Evolutionary conservation across 805 yeast genomes (phyloP).

Genomic region (Cyberlindnera suaveolens): DNA sequence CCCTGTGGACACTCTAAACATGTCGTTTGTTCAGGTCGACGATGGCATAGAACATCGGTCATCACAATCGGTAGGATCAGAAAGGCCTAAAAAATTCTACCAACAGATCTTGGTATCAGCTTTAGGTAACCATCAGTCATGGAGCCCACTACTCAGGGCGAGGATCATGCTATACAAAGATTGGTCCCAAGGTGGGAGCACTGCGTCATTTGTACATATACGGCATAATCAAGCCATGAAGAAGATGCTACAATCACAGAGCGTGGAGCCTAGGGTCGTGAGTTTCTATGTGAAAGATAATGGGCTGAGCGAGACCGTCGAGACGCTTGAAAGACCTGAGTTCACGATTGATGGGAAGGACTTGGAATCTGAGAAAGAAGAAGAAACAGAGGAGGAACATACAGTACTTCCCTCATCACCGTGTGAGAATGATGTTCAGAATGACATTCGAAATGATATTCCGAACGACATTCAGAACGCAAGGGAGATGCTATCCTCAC

Average conservation of each 20-base stretch:
- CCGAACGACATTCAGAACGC: slow-evolving; percentile 11
- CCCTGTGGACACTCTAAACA: slow-evolving; percentile 10
- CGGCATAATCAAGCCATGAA: slow-evolving; percentile 15
- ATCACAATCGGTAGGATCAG: background rate
- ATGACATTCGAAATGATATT: background rate
- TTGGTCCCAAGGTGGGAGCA: slow-evolving; percentile 9
- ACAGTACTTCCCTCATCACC: slow-evolving; percentile 10
- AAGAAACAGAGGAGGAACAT: slow-evolving; percentile 1
- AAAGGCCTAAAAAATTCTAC: slow-evolving; percentile 9
- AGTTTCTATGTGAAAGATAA: slow-evolving; percentile 4
- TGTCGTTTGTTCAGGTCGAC: slow-evolving; percentile 20
- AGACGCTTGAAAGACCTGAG: slow-evolving; percentile 1
- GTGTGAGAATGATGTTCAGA: background rate
- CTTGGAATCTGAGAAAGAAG: slow-evolving; percentile 7
- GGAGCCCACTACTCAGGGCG: slow-evolving; percentile 15
- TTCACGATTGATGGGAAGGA: slow-evolving; percentile 15
- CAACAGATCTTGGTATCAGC: slow-evolving; percentile 19
- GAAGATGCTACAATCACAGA: slow-evolving; percentile 6
- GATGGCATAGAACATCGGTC: background rate
- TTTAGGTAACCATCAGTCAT: slow-evolving; percentile 17
- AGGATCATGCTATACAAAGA: slow-evolving; percentile 20
- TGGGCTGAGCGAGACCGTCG: slow-evolving; percentile 6
- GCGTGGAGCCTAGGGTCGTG: slow-evolving; percentile 7
- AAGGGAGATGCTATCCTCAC: slow-evolving; percentile 11
- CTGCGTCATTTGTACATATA: slow-evolving; percentile 14